Percentiles rank a stretch among this genome's conserved stretches.
Evolutionary conservation across 148 eudicot species (phyloP).

Genomic region (Chenopodium berlandieri): DNA sequence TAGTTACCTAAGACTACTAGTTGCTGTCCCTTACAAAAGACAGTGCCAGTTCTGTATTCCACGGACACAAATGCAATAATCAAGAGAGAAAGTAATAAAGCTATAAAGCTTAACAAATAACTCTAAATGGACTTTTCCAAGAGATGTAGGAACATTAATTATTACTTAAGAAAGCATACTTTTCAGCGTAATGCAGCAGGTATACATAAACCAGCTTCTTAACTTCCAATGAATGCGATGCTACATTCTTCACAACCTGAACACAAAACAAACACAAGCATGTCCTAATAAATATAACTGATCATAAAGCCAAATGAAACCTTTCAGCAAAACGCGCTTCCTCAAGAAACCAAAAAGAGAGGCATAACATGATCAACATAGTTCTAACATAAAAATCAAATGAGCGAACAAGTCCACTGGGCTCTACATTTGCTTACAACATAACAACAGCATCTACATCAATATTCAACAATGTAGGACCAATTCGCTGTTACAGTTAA

Average conservation of each 20-base stretch:
- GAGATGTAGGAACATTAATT: neutral
- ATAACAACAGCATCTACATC: neutral
- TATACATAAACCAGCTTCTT: slow-evolving; percentile 98
- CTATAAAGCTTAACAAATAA: neutral
- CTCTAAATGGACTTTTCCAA: neutral
- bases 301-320: neutral
- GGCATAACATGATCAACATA: neutral
- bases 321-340: neutral
- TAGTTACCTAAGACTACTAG: neutral
- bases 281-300: slow-evolving; percentile 18
- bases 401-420: neutral
- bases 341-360: neutral
- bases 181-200: slow-evolving; percentile 94
- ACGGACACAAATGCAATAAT: neutral
- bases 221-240: slow-evolving; percentile 87
- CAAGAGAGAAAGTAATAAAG: neutral
- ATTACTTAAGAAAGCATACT: slow-evolving; percentile 48
- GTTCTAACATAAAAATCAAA: neutral
- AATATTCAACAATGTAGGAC: neutral
- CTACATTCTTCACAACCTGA: slow-evolving; percentile 98
- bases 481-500: neutral
- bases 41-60: slow-evolving; percentile 1
- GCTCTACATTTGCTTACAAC: neutral
- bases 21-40: neutral
- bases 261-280: slow-evolving; percentile 19